These are phyloP conservation scores for Euphorbia celastroides DNA, from an alignment of 441 rosid species.

Conservation along the genomic window DNA sequence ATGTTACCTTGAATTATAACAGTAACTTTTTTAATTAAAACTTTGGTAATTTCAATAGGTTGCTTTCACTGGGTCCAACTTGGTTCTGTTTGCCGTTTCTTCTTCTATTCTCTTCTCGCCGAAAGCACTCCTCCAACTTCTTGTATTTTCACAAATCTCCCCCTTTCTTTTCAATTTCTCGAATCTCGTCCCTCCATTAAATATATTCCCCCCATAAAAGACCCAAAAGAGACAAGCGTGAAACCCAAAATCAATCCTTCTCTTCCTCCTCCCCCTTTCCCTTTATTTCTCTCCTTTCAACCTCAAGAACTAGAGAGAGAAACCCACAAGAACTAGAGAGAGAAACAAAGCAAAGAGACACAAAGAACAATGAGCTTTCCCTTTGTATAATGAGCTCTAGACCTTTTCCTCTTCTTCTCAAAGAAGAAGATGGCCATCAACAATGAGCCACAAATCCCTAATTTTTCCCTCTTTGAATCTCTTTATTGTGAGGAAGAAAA, in stretches of 20 bases:
- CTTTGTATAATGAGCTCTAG: slow-evolving; percentile 25
- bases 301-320: slow-evolving; percentile 1
- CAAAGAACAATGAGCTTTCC: slow-evolving; percentile 4
- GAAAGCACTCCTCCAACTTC: slow-evolving; percentile 29
- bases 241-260: slow-evolving; percentile 26
- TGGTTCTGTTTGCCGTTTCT: slow-evolving; percentile 42
- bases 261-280: slow-evolving; percentile 10
- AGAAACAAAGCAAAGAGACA: background rate
- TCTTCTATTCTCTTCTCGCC: slow-evolving; percentile 23
- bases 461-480: slow-evolving; percentile 49
- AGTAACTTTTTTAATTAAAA: slow-evolving; percentile 5
- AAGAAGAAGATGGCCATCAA: slow-evolving; percentile 49
- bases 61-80: slow-evolving; percentile 40
- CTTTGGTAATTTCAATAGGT: slow-evolving; percentile 11
- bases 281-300: slow-evolving; percentile 7
- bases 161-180: background rate
- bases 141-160: background rate
- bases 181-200: background rate
- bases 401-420: slow-evolving; percentile 34
- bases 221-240: slow-evolving; percentile 33
- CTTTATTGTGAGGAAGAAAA: slow-evolving; percentile 78
- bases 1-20: too few relatives aligned
- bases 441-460: slow-evolving; percentile 24
- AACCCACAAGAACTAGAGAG: slow-evolving; percentile 7
- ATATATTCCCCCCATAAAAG: slow-evolving; percentile 2